Base-by-base conservation (phyloP, 2,329 filamentous ascomycete genomes). In the Magnaporthales sp. region DNA sequence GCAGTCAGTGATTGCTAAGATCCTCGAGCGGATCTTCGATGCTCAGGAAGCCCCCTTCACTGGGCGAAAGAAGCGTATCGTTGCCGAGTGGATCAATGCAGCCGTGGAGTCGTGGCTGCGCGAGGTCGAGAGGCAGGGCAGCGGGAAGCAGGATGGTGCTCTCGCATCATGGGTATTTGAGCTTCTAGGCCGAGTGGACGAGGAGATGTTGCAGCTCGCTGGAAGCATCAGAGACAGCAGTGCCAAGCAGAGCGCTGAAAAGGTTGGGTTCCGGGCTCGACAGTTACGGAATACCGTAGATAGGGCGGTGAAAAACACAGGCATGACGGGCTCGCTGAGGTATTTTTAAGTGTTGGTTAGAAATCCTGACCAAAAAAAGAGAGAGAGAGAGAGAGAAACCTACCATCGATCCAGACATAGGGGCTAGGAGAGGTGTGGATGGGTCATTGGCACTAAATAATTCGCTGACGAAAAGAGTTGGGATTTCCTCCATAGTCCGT, bases 1-100 rank as follows among this genome's bases (percentile, higher is more conserved):
- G 26, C 83, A 86, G 71, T 81, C 84, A 68, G 81, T 86, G 70
- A 81, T 87, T 63, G 78, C 82, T 19, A 80, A 84, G 19, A 81
- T 86, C 9, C 77, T 88, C 6, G 85, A 87, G 75, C 78, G 78
- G 60, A 80, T 86, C 65, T 83, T 87, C 27, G 84, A 87, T 70
- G 81, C 83, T 2, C 84, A 87, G 70, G 84, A 86, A 71, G 80
- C 84, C 60, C 85, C 85, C 0, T 87, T 87, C 74, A 84, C 81
- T 30, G 84, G 83, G 54, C 76, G 79, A 30, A 74, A 76, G 38
- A 79, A 84, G 65, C 81, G 78, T 67, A 77, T 80, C 24, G 78
- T 88, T 26, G 81, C 86, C 56, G 83, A 86, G 73, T 83, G 85
- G 75, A 84, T 87, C 70, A 76, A 79, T 51, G 80, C 78, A 64